These are phyloP conservation scores for Aspergillus costaricaensis DNA, from an alignment of 2,329 filamentous ascomycete species.

Conservation along the genomic window DNA sequence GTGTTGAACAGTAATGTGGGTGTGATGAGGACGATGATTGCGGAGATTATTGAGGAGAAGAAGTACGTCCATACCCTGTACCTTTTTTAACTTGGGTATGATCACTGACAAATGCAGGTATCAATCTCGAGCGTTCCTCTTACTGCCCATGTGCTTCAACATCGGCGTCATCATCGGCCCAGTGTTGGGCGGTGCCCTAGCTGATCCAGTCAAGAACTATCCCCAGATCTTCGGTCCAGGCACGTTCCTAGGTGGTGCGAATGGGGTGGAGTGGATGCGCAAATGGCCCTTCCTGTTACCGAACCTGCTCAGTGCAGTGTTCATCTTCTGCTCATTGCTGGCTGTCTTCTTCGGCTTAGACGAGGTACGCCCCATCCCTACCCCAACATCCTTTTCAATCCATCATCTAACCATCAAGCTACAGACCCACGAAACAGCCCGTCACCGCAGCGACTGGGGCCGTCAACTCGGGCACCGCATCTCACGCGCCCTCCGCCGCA, in stretches of 20 bases:
- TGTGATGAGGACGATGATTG: slow-evolving; percentile 73
- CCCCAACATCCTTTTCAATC: rapidly evolving
- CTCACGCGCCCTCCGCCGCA: slow-evolving; percentile 27
- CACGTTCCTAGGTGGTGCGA: slow-evolving; percentile 57
- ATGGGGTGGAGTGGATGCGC: slow-evolving; percentile 65
- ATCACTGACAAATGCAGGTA: slow-evolving; percentile 31
- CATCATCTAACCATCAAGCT: no score
- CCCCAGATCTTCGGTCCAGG: slow-evolving; percentile 64
- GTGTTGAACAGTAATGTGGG: slow-evolving; percentile 72
- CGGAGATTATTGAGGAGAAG: slow-evolving; percentile 70
- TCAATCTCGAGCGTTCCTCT: slow-evolving; percentile 57
- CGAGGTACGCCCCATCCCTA: slow-evolving; percentile 50
- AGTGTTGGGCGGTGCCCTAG: slow-evolving; percentile 65
- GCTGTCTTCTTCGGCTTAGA: slow-evolving; percentile 66
- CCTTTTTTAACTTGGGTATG: no score
- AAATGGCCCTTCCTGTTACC: slow-evolving; percentile 70
- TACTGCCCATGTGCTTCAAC: slow-evolving; percentile 70
- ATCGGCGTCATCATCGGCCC: slow-evolving; percentile 63
- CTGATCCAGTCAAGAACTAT: slow-evolving; percentile 65
- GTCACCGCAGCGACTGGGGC: slow-evolving; percentile 45
- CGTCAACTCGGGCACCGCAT: slow-evolving; percentile 41
- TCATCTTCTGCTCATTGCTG: slow-evolving; percentile 58
- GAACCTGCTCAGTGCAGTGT: slow-evolving; percentile 65
- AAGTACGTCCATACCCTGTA: slow-evolving; percentile 46
- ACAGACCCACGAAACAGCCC: slow-evolving; percentile 42